These are phyloP conservation scores for Santalum album DNA, from an alignment of 164 flowering plant species.

Conservation along the genomic window DNA sequence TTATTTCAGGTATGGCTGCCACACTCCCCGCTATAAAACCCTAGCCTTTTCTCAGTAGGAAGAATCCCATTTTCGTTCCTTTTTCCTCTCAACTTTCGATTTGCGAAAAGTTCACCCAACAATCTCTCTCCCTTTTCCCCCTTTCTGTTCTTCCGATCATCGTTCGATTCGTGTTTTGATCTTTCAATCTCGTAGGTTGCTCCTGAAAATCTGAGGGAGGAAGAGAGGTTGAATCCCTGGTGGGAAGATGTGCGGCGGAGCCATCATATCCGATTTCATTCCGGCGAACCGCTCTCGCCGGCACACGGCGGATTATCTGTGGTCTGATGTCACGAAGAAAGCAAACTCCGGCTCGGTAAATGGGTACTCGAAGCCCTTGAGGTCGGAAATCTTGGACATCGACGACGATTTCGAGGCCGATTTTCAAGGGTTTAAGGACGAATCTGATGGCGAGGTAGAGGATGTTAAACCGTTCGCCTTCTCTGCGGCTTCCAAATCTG, in stretches of 20 bases:
- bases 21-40: too few species aligned
- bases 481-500: conserved; percentile 24
- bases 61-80: too few species aligned
- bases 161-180: too few species aligned
- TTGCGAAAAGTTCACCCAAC: too few species aligned
- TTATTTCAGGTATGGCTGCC: too few species aligned
- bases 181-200: too few species aligned
- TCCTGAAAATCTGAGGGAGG: too few species aligned
- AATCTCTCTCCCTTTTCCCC: too few species aligned
- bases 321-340: conserved; percentile 36
- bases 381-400: conserved; percentile 15
- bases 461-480: conserved; percentile 35
- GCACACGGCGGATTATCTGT: conserved; percentile 38
- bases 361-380: conserved; percentile 21
- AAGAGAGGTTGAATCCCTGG: too few species aligned
- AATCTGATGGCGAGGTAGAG: conserved; percentile 33
- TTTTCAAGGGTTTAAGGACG: conserved; percentile 66
- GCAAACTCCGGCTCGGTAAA: not conserved
- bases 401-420: conserved; percentile 85
- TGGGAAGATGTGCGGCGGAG: conserved; percentile 96
- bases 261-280: conserved; percentile 75
- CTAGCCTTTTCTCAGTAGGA: too few species aligned
- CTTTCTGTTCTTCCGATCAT: too few species aligned
- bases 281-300: conserved; percentile 35
- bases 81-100: too few species aligned